phyloP scores from a whole-genome alignment of 257 asterid species.

The Solanum gracilifrons region DNA sequence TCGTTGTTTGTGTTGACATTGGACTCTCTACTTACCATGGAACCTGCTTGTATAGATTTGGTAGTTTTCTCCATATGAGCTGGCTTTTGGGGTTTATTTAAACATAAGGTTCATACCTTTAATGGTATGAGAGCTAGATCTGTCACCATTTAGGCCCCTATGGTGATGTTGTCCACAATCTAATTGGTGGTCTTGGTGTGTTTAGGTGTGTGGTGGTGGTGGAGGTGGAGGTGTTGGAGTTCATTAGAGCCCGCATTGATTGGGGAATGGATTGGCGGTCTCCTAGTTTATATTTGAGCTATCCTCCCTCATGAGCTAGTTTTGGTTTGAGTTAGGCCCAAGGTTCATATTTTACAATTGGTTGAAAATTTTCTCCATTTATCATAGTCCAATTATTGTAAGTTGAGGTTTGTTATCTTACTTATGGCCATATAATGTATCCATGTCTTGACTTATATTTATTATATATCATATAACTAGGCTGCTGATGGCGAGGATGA shows the following conservation, averaged over 20 bases:
- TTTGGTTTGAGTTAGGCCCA: neutral
- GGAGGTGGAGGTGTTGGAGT: neutral
- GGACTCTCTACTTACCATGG: neutral
- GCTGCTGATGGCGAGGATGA: slow-evolving; percentile 18
- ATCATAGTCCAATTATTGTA: neutral
- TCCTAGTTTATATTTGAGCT: neutral
- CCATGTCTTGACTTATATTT: neutral
- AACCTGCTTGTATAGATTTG: neutral
- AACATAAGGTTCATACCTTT: neutral
- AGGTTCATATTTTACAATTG: neutral
- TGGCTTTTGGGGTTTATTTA: neutral
- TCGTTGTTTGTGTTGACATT: neutral
- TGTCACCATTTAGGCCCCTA: neutral
- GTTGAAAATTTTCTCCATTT: neutral
- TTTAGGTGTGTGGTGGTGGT: neutral
- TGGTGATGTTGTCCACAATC: neutral
- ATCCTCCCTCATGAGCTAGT: neutral
- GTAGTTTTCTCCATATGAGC: neutral
- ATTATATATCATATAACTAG: neutral
- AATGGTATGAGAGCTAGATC: neutral
- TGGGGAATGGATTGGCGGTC: neutral
- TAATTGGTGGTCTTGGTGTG: neutral
- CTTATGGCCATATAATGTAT: neutral
- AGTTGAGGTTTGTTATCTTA: neutral
- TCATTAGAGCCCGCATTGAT: neutral